Conservation (phyloP, 225 moss, liverwort and hornwort genomes). For the Marchantia polymorpha region DNA sequence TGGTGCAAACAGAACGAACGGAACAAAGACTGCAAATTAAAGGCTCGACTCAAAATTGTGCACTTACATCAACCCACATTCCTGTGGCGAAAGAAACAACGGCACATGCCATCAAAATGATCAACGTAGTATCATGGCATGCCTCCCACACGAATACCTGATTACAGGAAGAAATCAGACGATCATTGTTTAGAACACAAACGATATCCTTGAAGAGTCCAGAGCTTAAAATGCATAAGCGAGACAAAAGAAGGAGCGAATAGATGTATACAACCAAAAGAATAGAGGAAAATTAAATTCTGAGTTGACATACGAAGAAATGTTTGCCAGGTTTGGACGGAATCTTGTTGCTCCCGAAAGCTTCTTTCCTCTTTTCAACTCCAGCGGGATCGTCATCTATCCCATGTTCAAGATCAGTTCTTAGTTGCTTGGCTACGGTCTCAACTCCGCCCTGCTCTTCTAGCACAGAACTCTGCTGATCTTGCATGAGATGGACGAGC, state of each 20-base stretch:
- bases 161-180: neutral
- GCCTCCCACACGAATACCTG: conserved; percentile 98
- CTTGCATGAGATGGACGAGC: conserved; percentile 59
- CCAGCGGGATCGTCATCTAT: conserved; percentile 45
- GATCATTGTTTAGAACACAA: neutral
- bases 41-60: neutral
- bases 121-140: conserved; percentile 84
- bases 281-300: neutral
- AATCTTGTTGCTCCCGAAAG: conserved; percentile 76
- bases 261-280: neutral
- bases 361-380: conserved; percentile 61
- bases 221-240: neutral
- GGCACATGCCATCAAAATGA: conserved; percentile 85
- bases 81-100: conserved; percentile 73
- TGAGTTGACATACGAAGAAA: conserved; percentile 27
- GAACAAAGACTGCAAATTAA: neutral
- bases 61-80: conserved; percentile 77
- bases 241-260: neutral
- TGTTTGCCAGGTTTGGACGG: conserved; percentile 71
- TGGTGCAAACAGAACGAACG: neutral
- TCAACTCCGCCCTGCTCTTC: conserved; percentile 57
- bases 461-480: conserved; percentile 47
- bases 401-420: conserved; percentile 62
- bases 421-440: conserved; percentile 52
- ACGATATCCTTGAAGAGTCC: neutral